Evolutionary conservation across 129 eudicot species (phyloP).

Genomic region (Helichrysum umbraculigerum): DNA sequence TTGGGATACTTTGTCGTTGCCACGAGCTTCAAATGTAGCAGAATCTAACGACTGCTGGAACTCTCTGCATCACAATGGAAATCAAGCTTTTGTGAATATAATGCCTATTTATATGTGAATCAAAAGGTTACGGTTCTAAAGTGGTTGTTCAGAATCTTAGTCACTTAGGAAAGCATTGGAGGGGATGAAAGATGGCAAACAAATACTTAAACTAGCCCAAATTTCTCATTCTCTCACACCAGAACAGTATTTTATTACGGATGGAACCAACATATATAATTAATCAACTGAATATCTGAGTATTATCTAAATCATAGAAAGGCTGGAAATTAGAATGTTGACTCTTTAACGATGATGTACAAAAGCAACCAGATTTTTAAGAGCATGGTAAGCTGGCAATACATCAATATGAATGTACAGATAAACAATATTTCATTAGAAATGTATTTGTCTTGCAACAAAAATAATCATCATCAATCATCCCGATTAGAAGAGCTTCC

Average conservation of each 20-base stretch:
- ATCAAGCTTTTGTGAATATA: constrained; percentile 7
- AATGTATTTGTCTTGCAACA: not conserved
- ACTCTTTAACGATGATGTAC: not conserved
- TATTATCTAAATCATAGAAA: not conserved
- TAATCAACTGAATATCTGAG: constrained; percentile 8
- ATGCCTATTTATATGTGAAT: constrained; percentile 3
- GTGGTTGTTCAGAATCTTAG: not conserved
- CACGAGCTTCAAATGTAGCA: constrained; percentile 22
- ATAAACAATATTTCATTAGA: not conserved
- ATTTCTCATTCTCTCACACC: not conserved
- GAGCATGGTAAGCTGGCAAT: constrained; percentile 9
- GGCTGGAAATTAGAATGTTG: not conserved
- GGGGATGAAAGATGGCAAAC: not conserved
- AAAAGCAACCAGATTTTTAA: not conserved
- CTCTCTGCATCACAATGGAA: constrained; percentile 48
- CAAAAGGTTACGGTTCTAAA: not conserved
- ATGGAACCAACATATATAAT: constrained; percentile 2
- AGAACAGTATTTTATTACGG: not conserved
- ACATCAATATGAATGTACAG: not conserved
- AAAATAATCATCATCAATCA: not conserved
- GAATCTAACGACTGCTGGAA: constrained; percentile 45
- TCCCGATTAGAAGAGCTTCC: not conserved
- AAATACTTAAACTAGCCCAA: not conserved
- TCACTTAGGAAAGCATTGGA: constrained; percentile 7
- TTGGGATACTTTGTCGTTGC: constrained; percentile 31